Conservation (phyloP, 768 basidiomycete species). For the Naganishia friedmannii region DNA sequence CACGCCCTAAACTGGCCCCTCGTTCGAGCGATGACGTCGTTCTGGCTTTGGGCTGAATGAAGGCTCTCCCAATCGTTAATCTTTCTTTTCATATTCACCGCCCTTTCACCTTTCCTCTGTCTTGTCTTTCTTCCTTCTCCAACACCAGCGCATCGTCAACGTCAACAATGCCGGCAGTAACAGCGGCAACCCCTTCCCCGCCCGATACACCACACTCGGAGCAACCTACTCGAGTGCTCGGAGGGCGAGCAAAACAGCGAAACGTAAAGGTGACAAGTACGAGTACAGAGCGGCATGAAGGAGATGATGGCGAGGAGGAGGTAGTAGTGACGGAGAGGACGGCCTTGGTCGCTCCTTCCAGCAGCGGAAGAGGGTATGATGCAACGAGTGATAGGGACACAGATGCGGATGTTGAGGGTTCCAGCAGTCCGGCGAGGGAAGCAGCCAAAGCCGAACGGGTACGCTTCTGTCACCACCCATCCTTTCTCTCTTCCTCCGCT, state of each 20-base stretch:
- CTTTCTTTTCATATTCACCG: too few species aligned
- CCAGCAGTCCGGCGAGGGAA: background rate
- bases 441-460: background rate
- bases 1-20: too few species aligned
- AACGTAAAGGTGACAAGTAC: too few species aligned
- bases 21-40: too few species aligned
- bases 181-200: background rate
- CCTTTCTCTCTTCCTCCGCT: background rate
- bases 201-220: background rate
- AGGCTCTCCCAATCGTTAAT: too few species aligned
- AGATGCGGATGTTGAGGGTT: too few species aligned
- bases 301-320: background rate
- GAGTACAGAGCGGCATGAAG: too few species aligned
- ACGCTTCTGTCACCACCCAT: background rate
- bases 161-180: background rate
- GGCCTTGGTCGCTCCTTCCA: too few species aligned
- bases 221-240: background rate
- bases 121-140: background rate
- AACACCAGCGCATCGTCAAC: background rate
- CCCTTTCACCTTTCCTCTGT: too few species aligned
- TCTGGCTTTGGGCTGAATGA: too few species aligned
- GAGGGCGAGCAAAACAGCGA: background rate
- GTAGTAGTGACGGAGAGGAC: background rate
- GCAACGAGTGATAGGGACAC: too few species aligned
- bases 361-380: too few species aligned